Base-by-base conservation (phyloP, 768 basidiomycete species). In the Pleurotus ostreatus region DNA sequence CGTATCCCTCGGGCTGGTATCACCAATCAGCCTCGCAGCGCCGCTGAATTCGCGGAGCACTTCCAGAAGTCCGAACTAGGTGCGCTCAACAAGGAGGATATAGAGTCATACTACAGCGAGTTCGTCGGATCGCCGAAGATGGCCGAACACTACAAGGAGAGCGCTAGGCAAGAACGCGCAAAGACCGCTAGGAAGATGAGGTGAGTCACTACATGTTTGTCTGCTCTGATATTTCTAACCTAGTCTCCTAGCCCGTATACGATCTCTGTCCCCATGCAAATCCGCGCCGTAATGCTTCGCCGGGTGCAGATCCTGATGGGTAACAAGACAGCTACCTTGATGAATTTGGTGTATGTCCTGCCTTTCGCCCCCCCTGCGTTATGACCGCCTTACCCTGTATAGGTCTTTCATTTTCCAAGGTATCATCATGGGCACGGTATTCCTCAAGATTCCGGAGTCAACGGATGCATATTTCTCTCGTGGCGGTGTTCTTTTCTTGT, bases 401-500 rank as follows among this genome's bases (percentile, higher is more conserved):
- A 79, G 77, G 5, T 63, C 70, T 22, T 78, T 76, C 63, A 60
- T 57, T 12, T 53, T 61, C 23, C 60, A 68, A 55, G 62, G 58
- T 39, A 18, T 75, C 41, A 74, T 77, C 60, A 73, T 84, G 53
- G 86, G 87, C 6, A 84, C 83, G 0, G 78, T 85, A 43, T 90
- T 88, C 74, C 74, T 80, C 57, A 70, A 74, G 5, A 69, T 84
- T 43, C 72, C 77, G 2, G 73, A 81, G 15, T 65, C 70, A 15
- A 86, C 88, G 0, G 61, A 72, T 3, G 82, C 79, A 16, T 84
- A 82, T 66, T 89, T 86, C 70, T 82, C 84, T 13, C 79, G 89
- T 23, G 88, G 86, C 26, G 83, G 88, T 73, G 74, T 87, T 12
- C 68, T 92, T 23, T 90, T 87, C 76, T 88, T 89, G 78, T 83